phyloP scores from a whole-genome alignment of 2,329 filamentous ascomycete genomes.

The Volutella citrinella region DNA sequence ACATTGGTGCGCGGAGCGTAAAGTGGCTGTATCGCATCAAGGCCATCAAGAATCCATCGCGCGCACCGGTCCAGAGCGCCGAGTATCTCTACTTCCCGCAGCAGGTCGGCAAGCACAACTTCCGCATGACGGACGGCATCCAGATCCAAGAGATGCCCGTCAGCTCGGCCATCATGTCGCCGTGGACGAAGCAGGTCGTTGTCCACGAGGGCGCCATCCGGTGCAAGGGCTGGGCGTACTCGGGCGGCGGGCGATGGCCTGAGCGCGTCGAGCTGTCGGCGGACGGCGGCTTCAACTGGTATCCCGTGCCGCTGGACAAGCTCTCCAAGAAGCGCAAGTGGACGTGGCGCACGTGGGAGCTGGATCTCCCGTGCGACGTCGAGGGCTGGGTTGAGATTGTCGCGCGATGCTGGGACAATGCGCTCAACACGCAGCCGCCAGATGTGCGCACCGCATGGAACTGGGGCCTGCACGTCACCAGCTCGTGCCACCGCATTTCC shows the following conservation, averaged over 20 bases:
- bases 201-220: constrained; percentile 58
- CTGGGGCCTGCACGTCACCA: constrained; percentile 65
- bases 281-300: constrained; percentile 65
- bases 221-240: constrained; percentile 57
- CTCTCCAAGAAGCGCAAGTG: constrained; percentile 60
- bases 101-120: constrained; percentile 67
- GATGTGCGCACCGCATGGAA: constrained; percentile 57
- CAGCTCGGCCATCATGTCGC: constrained; percentile 63
- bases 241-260: constrained; percentile 56
- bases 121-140: constrained; percentile 56
- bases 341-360: constrained; percentile 64
- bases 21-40: constrained; percentile 64
- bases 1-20: constrained; percentile 63
- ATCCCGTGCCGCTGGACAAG: constrained; percentile 57
- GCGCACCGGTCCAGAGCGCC: constrained; percentile 60
- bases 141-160: constrained; percentile 73
- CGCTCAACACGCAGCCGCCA: constrained; percentile 57
- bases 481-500: constrained; percentile 57
- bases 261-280: constrained; percentile 61
- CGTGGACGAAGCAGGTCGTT: constrained; percentile 57
- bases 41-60: constrained; percentile 53
- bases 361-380: constrained; percentile 58
- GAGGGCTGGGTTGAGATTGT: constrained; percentile 61
- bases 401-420: constrained; percentile 60
- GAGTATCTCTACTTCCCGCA: constrained; percentile 69